Evolutionary conservation across 116 monocot species (phyloP).

Genomic region (Papilionanthe hybrid): DNA sequence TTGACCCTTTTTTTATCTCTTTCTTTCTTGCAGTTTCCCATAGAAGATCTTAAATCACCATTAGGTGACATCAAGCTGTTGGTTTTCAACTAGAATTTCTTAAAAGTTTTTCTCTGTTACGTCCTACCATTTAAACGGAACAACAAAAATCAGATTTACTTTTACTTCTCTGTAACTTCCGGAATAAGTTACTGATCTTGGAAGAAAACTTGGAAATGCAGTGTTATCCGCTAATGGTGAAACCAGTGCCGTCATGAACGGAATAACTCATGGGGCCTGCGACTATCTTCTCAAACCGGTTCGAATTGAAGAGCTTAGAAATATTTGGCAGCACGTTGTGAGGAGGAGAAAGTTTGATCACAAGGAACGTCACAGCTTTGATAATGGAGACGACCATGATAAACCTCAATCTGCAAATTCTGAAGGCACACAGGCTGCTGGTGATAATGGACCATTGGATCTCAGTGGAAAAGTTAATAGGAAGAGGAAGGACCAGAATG

Average conservation of each 20-base stretch:
- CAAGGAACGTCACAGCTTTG: constrained; percentile 26
- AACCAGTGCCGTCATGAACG: constrained; percentile 87
- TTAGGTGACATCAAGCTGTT: neutral
- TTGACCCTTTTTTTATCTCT: neutral
- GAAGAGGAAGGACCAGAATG: constrained; percentile 80
- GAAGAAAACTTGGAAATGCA: constrained; percentile 17
- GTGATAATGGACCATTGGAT: constrained; percentile 26
- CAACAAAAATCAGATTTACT: neutral
- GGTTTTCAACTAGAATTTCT: constrained; percentile 1
- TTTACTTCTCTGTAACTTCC: neutral
- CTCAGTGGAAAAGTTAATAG: constrained; percentile 30
- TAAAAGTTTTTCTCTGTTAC: neutral
- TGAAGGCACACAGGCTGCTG: constrained; percentile 23
- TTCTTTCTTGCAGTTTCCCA: neutral
- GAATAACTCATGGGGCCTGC: constrained; percentile 93
- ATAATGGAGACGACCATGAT: constrained; percentile 36
- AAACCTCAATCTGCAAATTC: constrained; percentile 18
- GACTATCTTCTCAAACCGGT: constrained; percentile 94
- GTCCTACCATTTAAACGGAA: neutral
- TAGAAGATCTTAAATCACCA: neutral
- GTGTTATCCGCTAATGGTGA: constrained; percentile 92
- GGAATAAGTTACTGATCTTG: neutral
- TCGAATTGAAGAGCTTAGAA: constrained; percentile 82
- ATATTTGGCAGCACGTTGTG: constrained; percentile 96
- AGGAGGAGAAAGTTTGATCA: constrained; percentile 58